phyloP scores from a whole-genome alignment of 768 basidiomycete species.

The Lactarius pseudohatsudake region DNA sequence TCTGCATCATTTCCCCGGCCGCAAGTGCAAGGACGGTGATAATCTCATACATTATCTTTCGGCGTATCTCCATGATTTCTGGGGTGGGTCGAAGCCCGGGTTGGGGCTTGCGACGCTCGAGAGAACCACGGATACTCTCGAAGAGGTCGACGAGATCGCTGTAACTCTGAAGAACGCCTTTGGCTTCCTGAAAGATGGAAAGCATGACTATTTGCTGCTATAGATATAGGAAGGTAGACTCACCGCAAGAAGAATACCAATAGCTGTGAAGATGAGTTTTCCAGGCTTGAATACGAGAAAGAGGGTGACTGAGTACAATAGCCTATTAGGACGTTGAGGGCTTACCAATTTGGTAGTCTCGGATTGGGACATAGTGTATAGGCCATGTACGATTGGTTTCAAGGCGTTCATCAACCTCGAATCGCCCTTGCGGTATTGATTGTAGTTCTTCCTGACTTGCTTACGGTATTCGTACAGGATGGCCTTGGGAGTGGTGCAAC shows the following conservation, averaged over 20 bases:
- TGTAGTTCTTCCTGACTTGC: background rate
- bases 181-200: slow-evolving; percentile 1
- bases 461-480: slow-evolving; percentile 2
- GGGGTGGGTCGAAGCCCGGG: background rate
- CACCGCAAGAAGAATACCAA: slow-evolving; percentile 1
- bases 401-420: slow-evolving; percentile 10
- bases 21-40: slow-evolving; percentile 1
- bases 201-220: background rate
- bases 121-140: background rate
- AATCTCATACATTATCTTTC: slow-evolving; percentile 1
- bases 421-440: background rate
- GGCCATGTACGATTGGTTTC: background rate
- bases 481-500: background rate
- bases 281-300: background rate
- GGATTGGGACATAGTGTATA: background rate
- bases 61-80: background rate
- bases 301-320: background rate
- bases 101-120: slow-evolving; percentile 2
- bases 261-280: background rate
- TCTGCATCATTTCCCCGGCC: background rate
- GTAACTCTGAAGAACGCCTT: background rate
- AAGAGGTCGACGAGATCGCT: background rate
- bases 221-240: background rate
- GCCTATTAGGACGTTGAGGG: background rate
- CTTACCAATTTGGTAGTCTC: background rate